A percentile compares a stretch with the other conserved stretches of the same genome.
phyloP scores from a whole-genome alignment of 1,284 basidiomycete species.

The Leccinum pachyderme region DNA sequence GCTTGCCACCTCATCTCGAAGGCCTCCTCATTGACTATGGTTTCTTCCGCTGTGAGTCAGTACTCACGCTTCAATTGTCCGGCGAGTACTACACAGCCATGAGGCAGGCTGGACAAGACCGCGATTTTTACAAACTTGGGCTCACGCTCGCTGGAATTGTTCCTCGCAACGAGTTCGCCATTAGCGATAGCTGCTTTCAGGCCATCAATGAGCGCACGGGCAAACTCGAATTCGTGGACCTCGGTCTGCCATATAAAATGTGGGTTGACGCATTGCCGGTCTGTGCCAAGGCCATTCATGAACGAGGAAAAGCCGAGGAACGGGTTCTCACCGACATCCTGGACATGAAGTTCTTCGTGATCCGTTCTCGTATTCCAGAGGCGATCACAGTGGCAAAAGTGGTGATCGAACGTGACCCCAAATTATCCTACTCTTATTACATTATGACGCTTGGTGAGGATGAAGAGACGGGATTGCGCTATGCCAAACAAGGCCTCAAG shows the following conservation, averaged over 20 bases:
- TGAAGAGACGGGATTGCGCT: slow-evolving; percentile 34
- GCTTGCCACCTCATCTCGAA: slow-evolving; percentile 44
- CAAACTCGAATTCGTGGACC: slow-evolving; percentile 34
- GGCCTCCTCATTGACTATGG: slow-evolving; percentile 50
- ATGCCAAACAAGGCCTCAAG: slow-evolving; percentile 53
- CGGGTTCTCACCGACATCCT: slow-evolving; percentile 53
- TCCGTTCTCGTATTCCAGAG: slow-evolving; percentile 41
- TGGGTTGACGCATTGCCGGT: slow-evolving; percentile 54
- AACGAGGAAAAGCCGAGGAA: slow-evolving; percentile 37
- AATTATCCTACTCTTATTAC: slow-evolving; percentile 54
- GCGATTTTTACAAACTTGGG: slow-evolving; percentile 50
- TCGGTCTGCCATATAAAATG: slow-evolving; percentile 54
- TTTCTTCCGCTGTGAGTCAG: slow-evolving; percentile 42
- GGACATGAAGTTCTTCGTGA: slow-evolving; percentile 54
- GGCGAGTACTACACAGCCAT: slow-evolving; percentile 50
- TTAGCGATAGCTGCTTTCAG: slow-evolving; percentile 52
- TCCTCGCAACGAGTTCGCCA: slow-evolving; percentile 53
- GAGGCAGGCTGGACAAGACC: slow-evolving; percentile 43
- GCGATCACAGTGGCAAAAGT: slow-evolving; percentile 43
- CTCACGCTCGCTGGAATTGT: slow-evolving; percentile 47
- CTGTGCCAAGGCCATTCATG: slow-evolving; percentile 50
- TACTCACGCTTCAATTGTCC: slow-evolving; percentile 38
- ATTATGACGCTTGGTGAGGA: slow-evolving; percentile 45
- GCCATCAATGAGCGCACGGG: slow-evolving; percentile 43
- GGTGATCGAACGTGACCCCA: slow-evolving; percentile 47